phyloP scores from a whole-genome alignment of 208 protist genomes.

The Trypanosoma boissoni region DNA sequence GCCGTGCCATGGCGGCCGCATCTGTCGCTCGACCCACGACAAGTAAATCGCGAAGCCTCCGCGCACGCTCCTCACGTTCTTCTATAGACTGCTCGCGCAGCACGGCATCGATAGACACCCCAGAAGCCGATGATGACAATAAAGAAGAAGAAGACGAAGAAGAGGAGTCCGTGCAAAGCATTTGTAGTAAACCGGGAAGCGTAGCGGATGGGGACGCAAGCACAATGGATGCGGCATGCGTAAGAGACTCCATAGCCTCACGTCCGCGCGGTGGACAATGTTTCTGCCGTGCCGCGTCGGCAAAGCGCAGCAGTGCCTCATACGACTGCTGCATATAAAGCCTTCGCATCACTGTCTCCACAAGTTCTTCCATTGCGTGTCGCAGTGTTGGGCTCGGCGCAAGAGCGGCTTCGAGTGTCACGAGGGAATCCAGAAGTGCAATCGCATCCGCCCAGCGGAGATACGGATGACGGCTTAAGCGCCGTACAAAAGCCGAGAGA shows the following conservation, averaged over 20 bases:
- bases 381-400: background rate
- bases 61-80: background rate
- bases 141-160: too few relatives aligned
- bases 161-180: too few relatives aligned
- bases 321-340: slow-evolving; percentile 22
- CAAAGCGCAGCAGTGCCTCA: slow-evolving; percentile 26
- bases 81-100: slow-evolving; percentile 14
- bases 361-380: slow-evolving; percentile 11
- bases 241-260: slow-evolving; percentile 17
- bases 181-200: background rate
- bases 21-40: slow-evolving; percentile 9
- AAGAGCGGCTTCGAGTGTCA: background rate
- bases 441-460: slow-evolving; percentile 18
- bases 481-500: slow-evolving; percentile 5
- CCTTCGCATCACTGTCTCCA: slow-evolving; percentile 1
- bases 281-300: slow-evolving; percentile 19
- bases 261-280: slow-evolving; percentile 1
- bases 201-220: slow-evolving; percentile 8
- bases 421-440: slow-evolving; percentile 9
- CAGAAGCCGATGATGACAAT: slow-evolving; percentile 22
- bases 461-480: slow-evolving; percentile 21
- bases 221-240: slow-evolving; percentile 30
- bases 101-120: slow-evolving; percentile 20
- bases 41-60: slow-evolving; percentile 12
- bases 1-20: slow-evolving; percentile 22